Evolutionary conservation across 1,284 basidiomycete genomes (phyloP).

Genomic region (Cryptococcus sp.): DNA sequence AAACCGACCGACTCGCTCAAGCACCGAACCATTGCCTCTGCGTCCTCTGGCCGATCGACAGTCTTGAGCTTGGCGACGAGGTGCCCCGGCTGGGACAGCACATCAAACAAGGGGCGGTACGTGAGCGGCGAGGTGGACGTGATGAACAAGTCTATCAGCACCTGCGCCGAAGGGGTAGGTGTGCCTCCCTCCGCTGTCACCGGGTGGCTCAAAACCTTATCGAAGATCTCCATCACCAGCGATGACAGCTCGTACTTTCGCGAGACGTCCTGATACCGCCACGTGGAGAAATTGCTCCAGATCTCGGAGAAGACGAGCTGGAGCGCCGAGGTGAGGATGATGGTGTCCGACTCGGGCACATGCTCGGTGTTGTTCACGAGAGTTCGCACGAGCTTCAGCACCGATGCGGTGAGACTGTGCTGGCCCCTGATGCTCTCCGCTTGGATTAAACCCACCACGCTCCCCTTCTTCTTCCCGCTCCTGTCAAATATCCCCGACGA

Average conservation of each 20-base stretch:
- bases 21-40: conserved; percentile 26
- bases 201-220: conserved; percentile 33
- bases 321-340: conserved; percentile 33
- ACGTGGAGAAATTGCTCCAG: conserved; percentile 38
- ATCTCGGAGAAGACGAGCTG: conserved; percentile 34
- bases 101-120: conserved; percentile 41
- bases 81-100: conserved; percentile 31
- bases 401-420: conserved; percentile 32
- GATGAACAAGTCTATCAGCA: conserved; percentile 37
- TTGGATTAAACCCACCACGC: conserved; percentile 31
- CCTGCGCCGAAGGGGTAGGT: conserved; percentile 26
- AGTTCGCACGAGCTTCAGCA: conserved; percentile 35
- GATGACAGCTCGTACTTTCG: conserved; percentile 35
- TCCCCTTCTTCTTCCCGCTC: conserved; percentile 24
- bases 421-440: conserved; percentile 30
- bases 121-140: conserved; percentile 33
- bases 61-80: conserved; percentile 25
- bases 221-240: conserved; percentile 28
- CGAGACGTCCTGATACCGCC: conserved; percentile 37
- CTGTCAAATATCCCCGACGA: conserved; percentile 39
- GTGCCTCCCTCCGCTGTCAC: conserved; percentile 14
- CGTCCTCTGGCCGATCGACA: conserved; percentile 24
- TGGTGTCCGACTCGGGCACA: conserved; percentile 18
- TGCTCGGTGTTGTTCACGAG: conserved; percentile 22
- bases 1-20: conserved; percentile 30